Percentiles rank a stretch among this genome's conserved stretches.
These are phyloP conservation scores for Aspergillus cavernicola DNA, from an alignment of 495 filamentous ascomycete species.

Conservation along the genomic window DNA sequence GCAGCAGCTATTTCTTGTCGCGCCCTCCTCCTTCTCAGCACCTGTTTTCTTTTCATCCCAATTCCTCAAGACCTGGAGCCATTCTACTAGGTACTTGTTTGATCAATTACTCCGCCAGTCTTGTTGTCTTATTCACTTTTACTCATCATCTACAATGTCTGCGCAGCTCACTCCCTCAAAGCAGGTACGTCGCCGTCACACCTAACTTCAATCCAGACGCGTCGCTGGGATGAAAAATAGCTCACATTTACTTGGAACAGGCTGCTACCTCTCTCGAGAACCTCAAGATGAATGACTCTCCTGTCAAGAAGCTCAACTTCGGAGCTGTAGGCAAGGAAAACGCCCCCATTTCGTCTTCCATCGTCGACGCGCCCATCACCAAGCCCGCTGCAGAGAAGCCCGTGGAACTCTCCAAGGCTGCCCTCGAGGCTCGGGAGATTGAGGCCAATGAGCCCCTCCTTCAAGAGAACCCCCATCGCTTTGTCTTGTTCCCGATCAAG, in stretches of 20 bases:
- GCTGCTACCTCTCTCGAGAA: constrained; percentile 79
- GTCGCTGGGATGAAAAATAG: constrained; percentile 19
- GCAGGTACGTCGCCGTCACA: constrained; percentile 60
- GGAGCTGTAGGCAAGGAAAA: constrained; percentile 77
- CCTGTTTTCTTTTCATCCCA: constrained; percentile 24
- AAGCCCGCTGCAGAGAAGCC: constrained; percentile 50
- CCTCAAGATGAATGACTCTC: constrained; percentile 86
- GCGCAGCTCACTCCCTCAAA: constrained; percentile 79
- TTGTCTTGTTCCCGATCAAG: constrained; percentile 98
- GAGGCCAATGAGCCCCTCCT: constrained; percentile 87
- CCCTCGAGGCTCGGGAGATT: constrained; percentile 54
- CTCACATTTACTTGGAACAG: constrained; percentile 45
- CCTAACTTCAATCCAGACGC: constrained; percentile 35
- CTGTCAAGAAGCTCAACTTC: constrained; percentile 85
- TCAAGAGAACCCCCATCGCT: constrained; percentile 92
- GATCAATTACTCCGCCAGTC: constrained; percentile 17
- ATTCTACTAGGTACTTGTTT: constrained; percentile 19
- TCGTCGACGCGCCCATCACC: constrained; percentile 45
- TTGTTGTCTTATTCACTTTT: constrained; percentile 3
- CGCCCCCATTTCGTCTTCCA: constrained; percentile 52
- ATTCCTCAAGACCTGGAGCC: constrained; percentile 11
- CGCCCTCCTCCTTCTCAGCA: constrained; percentile 19
- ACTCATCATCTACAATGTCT: constrained; percentile 53
- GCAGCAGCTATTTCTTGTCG: constrained; percentile 30
- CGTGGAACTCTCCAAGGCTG: constrained; percentile 42